These are phyloP conservation scores for Diaporthe sp. DNA, from an alignment of 2,329 filamentous ascomycete species.

Conservation along the genomic window DNA sequence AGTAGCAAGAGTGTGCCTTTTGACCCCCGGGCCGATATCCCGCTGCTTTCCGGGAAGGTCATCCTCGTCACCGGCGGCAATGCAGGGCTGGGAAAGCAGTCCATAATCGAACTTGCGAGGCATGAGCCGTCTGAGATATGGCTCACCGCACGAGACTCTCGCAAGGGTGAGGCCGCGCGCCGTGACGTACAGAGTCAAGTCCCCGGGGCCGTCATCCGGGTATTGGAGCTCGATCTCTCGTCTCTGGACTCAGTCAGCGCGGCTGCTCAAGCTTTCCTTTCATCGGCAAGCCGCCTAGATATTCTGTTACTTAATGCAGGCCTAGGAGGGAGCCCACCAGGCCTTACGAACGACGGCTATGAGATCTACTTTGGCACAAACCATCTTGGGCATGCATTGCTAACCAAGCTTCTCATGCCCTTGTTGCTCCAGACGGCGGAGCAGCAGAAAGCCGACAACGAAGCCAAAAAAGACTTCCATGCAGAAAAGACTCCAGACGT, in stretches of 20 bases:
- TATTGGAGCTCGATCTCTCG: constrained; percentile 10
- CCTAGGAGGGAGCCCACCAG: constrained; percentile 47
- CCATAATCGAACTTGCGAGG: neutral
- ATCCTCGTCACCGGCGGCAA: constrained; percentile 10
- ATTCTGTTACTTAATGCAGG: constrained; percentile 15
- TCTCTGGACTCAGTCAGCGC: neutral
- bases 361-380: constrained; percentile 62
- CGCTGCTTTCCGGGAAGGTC: neutral
- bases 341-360: constrained; percentile 53
- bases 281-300: constrained; percentile 5
- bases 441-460: constrained; percentile 10
- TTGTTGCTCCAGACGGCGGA: constrained; percentile 42
- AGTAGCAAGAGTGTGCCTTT: constrained; percentile 31
- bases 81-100: constrained; percentile 14
- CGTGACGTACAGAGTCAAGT: constrained; percentile 35
- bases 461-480: too few relatives aligned
- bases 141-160: constrained; percentile 53
- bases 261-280: neutral
- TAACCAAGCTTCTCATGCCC: constrained; percentile 51
- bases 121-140: constrained; percentile 7
- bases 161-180: constrained; percentile 45
- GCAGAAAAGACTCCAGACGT: constrained; percentile 36
- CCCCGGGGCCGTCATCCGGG: neutral
- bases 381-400: constrained; percentile 58
- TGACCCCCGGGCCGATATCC: constrained; percentile 28